These are phyloP conservation scores for Arthrobotrys sinensis DNA, from an alignment of 2,329 filamentous ascomycete genomes.

Conservation along the genomic window DNA sequence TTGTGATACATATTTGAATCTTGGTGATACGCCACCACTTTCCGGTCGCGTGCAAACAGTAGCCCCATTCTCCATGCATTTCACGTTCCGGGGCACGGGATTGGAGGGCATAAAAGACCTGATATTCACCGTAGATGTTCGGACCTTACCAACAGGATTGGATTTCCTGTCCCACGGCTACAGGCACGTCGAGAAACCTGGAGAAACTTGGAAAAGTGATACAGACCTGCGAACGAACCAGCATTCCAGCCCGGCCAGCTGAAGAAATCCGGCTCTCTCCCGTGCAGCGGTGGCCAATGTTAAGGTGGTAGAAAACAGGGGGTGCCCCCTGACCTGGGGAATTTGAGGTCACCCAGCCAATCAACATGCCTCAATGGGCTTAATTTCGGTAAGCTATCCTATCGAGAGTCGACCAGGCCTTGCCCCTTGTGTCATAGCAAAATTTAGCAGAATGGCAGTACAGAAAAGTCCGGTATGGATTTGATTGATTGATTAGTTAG, in stretches of 20 bases:
- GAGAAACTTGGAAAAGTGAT: no score
- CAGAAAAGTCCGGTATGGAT: neutral
- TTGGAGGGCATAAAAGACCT: neutral
- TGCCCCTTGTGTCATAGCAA: slow-evolving; percentile 31
- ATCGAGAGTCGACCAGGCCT: slow-evolving; percentile 13
- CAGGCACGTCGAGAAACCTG: no score
- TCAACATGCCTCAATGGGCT: slow-evolving; percentile 22
- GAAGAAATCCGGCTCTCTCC: slow-evolving; percentile 27
- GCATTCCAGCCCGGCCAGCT: slow-evolving; percentile 2
- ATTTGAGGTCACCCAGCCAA: slow-evolving; percentile 36
- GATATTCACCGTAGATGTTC: neutral
- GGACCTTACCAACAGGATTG: slow-evolving; percentile 3
- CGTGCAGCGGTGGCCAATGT: slow-evolving; percentile 23
- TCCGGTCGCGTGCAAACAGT: slow-evolving; percentile 44
- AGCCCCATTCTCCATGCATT: slow-evolving; percentile 5
- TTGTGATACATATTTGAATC: slow-evolving; percentile 14
- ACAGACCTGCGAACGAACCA: neutral
- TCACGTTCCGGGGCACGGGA: slow-evolving; percentile 21
- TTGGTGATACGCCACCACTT: slow-evolving; percentile 33
- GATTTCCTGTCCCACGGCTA: slow-evolving; percentile 1
- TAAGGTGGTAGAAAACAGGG: slow-evolving; percentile 15
- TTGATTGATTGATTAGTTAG: slow-evolving; percentile 2
- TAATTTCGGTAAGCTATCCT: slow-evolving; percentile 58
- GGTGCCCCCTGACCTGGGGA: slow-evolving; percentile 46
- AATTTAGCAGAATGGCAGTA: slow-evolving; percentile 2